These are phyloP conservation scores for Lipomyces sp. DNA, from an alignment of 805 yeast genomes.

Conservation along the genomic window DNA sequence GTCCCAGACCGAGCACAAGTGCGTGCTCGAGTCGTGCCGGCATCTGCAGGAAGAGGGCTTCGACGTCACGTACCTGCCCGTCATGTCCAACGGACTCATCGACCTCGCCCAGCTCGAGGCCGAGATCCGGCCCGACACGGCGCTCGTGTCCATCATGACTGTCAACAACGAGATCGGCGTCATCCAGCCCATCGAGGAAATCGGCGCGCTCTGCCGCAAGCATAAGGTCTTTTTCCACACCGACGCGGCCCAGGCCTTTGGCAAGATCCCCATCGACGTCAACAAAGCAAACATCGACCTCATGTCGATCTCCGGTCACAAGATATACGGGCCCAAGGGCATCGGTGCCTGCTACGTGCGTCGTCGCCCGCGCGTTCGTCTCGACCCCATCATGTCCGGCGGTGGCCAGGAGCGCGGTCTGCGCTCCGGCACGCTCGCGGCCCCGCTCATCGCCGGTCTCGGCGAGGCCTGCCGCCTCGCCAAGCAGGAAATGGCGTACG, in stretches of 20 bases:
- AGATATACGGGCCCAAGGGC: conserved; percentile 97
- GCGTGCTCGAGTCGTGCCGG: conserved; percentile 96
- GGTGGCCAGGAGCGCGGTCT: conserved; percentile 99
- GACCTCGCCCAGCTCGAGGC: conserved; percentile 71
- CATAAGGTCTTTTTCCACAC: conserved; percentile 95
- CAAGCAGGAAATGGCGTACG: conserved; percentile 68
- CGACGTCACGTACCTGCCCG: conserved; percentile 91
- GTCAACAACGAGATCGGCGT: conserved; percentile 99
- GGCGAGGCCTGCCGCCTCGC: conserved; percentile 95
- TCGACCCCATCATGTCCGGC: conserved; percentile 91
- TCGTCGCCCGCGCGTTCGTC: conserved; percentile 96
- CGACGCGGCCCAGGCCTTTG: conserved; percentile 96
- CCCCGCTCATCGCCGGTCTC: conserved; percentile 93
- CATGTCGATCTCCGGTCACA: conserved; percentile 91
- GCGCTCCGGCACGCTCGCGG: conserved; percentile 94
- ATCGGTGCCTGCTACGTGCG: conserved; percentile 93
- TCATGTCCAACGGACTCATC: conserved; percentile 73
- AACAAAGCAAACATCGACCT: conserved; percentile 89
- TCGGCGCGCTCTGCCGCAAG: conserved; percentile 80
- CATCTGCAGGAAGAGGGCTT: conserved; percentile 95
- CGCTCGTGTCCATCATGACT: conserved; percentile 89
- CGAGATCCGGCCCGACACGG: conserved; percentile 87
- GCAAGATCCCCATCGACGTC: conserved; percentile 89
- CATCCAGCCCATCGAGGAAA: conserved; percentile 91
- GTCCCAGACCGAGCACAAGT: conserved; percentile 95